A percentile compares a stretch with the other conserved stretches of the same genome.
Evolutionary conservation across 2,329 filamentous ascomycete genomes (phyloP).

Genomic region (Exserohilum turcica): DNA sequence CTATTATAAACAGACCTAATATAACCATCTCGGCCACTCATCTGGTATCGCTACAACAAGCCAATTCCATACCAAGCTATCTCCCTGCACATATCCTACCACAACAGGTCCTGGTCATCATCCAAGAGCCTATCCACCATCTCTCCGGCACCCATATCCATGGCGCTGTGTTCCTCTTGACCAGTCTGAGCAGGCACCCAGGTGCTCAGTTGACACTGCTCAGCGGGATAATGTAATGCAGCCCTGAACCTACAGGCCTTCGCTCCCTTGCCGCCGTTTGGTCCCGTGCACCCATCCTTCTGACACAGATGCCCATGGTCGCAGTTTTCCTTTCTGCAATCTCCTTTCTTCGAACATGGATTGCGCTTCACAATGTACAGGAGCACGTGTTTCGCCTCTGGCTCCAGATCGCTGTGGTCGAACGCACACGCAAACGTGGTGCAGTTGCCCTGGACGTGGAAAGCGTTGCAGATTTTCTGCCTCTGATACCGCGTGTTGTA

Average conservation of each 20-base stretch:
- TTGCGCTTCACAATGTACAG: conserved; percentile 52
- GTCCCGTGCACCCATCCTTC: conserved; percentile 32
- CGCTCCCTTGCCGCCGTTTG: background rate
- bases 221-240: conserved; percentile 28
- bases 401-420: conserved; percentile 54
- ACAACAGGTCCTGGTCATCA: no score
- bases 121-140: no score
- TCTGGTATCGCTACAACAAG: no score
- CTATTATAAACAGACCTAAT: no score
- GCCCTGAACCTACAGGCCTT: conserved; percentile 35
- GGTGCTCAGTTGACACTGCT: conserved; percentile 20
- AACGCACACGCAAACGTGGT: conserved; percentile 45
- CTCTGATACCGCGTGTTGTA: conserved; percentile 46
- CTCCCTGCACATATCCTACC: no score
- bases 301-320: conserved; percentile 55
- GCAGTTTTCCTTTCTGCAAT: conserved; percentile 53
- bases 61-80: no score
- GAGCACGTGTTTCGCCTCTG: conserved; percentile 49
- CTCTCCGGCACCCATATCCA: background rate
- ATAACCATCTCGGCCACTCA: no score
- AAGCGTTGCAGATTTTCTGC: conserved; percentile 57
- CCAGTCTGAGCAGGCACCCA: conserved; percentile 23
- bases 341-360: conserved; percentile 49
- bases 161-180: background rate
- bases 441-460: conserved; percentile 53